Evolutionary conservation across 192 early-diverging fungal genomes (phyloP), one percentile per base, ranked within the genome.

Genomic region (Kickxella alabastrina): DNA sequence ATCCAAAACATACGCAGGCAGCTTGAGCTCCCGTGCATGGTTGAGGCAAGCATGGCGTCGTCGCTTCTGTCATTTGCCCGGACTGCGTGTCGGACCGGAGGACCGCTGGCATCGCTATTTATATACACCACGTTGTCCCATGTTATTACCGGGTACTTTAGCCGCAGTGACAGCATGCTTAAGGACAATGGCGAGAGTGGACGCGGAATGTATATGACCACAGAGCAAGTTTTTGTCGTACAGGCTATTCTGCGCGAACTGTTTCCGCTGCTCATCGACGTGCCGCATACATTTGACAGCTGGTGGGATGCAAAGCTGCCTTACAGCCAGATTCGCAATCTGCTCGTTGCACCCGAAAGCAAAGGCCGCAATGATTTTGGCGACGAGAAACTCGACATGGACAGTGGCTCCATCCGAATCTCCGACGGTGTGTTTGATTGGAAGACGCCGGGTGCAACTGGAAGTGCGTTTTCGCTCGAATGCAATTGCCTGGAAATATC

Each of bases 401-500:
- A 24, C 4, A 18, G 25, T 34, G 44, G 7, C 18, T 49, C 29
- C 0, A 40, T 70, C 14, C 39, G 41, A 28, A 57, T 62, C 15
- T 12, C 47, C 32, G 3, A 42, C 17, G 45, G 32, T 5, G n/a
- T 19, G 32, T 62, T 62, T 32, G 22, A 25, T 0, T 61, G 65
- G 65, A 21, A 25, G 3, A 34, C n/a, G n/a, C n/a, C n/a, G n/a
- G n/a, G n/a, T n/a, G n/a, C n/a, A n/a, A n/a, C n/a, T 18, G 34
- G 21, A 10, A 12, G 2, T 12, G 22, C 13, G 2, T 87, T 86
- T 47, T 50, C 65, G 12, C 71, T 90, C 10, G 60, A 54, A 15
- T 63, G 82, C 36, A 36, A 87, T 12, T 78, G 76, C 40, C 35
- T 89, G 29, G 49, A 61, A 9, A 82, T 91, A 49, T 71, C 72